Conservation (phyloP, 2,329 filamentous ascomycete species). For the Pseudofabraea citricarpa region DNA sequence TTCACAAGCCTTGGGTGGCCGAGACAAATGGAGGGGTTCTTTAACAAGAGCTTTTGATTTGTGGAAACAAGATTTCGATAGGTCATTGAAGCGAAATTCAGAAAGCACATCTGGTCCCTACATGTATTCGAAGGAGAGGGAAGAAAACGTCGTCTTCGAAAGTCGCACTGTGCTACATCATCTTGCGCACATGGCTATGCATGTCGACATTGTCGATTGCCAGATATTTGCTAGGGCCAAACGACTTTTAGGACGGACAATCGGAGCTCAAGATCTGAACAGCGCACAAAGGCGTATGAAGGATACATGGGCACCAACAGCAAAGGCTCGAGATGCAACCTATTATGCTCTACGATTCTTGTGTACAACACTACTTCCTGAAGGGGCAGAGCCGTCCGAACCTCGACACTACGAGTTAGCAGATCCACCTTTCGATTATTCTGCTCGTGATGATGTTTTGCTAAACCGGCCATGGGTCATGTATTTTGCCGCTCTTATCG, state of each 20-base stretch:
- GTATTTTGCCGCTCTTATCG: slow-evolving; percentile 86
- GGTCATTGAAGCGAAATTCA: slow-evolving; percentile 59
- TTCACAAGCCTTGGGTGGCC: slow-evolving; percentile 72
- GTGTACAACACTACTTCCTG: slow-evolving; percentile 71
- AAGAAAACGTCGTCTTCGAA: slow-evolving; percentile 70
- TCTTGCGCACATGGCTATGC: slow-evolving; percentile 95
- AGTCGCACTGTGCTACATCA: slow-evolving; percentile 87
- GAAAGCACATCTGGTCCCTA: slow-evolving; percentile 49
- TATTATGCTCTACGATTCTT: slow-evolving; percentile 91
- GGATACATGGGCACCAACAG: slow-evolving; percentile 82
- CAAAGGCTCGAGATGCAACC: slow-evolving; percentile 82
- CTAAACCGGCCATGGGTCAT: slow-evolving; percentile 93
- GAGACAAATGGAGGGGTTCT: slow-evolving; percentile 85
- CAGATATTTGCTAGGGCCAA: slow-evolving; percentile 92
- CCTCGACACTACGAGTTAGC: slow-evolving; percentile 28
- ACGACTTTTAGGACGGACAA: slow-evolving; percentile 77
- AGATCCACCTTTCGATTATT: slow-evolving; percentile 53
- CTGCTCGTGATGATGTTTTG: slow-evolving; percentile 80
- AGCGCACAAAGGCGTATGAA: slow-evolving; percentile 80
- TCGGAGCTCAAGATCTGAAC: slow-evolving; percentile 75
- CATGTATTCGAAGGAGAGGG: slow-evolving; percentile 53
- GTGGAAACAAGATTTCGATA: slow-evolving; percentile 91
- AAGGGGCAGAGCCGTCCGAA: slow-evolving; percentile 36
- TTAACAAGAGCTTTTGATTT: slow-evolving; percentile 86
- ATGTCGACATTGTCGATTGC: slow-evolving; percentile 95